Conservation (phyloP, 2,329 filamentous ascomycete genomes). For the Arthroderma sp. region DNA sequence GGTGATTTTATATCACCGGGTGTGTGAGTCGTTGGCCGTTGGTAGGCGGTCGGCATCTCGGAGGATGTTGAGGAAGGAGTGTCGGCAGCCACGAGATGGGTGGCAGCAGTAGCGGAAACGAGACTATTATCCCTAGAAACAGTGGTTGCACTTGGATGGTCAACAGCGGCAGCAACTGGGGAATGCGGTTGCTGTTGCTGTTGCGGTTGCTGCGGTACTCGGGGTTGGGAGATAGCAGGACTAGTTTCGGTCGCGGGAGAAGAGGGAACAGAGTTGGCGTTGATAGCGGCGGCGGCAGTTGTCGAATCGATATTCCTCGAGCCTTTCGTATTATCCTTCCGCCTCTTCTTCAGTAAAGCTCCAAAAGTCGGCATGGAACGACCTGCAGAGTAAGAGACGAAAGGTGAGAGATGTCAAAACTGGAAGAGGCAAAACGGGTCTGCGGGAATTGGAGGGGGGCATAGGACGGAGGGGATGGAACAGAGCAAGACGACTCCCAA, state of each 20-base stretch:
- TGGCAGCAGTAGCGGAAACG: no score
- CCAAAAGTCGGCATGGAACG: constrained; percentile 76
- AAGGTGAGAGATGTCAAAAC: constrained; percentile 1
- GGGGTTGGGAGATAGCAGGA: constrained; percentile 1
- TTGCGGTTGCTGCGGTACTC: constrained; percentile 11
- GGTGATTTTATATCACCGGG: background rate
- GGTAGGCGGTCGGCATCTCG: constrained; percentile 2
- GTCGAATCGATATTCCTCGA: constrained; percentile 50
- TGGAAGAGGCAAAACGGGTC: background rate
- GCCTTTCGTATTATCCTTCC: constrained; percentile 69
- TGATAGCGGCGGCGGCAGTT: constrained; percentile 52
- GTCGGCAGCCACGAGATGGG: background rate
- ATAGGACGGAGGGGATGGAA: background rate
- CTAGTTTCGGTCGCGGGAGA: no score
- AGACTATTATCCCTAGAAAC: background rate
- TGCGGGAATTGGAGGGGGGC: background rate
- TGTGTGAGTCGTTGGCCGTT: background rate
- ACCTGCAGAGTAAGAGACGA: constrained; percentile 1
- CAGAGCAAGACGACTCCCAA: no score
- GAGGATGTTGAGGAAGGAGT: background rate
- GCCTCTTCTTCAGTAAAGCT: constrained; percentile 89
- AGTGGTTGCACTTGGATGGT: background rate
- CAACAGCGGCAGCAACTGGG: constrained; percentile 9
- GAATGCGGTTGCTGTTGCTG: constrained; percentile 10
- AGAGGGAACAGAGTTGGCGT: constrained; percentile 40